Conservation (phyloP, 805 yeast genomes). For the Yarrowia yakushimensis region DNA sequence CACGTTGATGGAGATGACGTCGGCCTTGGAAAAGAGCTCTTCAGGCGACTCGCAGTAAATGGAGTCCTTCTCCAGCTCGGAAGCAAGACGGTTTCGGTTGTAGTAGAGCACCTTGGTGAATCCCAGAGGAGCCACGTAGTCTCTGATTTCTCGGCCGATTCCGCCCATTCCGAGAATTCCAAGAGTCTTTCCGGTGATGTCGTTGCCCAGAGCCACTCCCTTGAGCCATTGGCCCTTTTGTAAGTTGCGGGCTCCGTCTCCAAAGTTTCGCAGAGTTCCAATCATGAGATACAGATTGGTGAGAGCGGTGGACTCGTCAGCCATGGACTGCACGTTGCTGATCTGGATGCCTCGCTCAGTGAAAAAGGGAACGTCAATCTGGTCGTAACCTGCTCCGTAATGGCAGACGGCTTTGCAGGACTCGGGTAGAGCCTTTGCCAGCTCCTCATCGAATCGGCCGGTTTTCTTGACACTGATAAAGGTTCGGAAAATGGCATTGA, state of each 20-base stretch:
- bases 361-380: conserved; percentile 45
- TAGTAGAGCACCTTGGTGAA: conserved; percentile 50
- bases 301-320: conserved; percentile 56
- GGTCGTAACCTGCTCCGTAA: conserved; percentile 60
- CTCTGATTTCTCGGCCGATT: conserved; percentile 55
- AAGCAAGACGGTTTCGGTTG: conserved; percentile 47
- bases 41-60: conserved; percentile 46
- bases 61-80: conserved; percentile 48
- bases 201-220: conserved; percentile 46
- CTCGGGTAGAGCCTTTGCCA: conserved; percentile 41
- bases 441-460: conserved; percentile 47
- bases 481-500: conserved; percentile 44
- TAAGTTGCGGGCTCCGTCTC: conserved; percentile 44
- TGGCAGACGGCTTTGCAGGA: conserved; percentile 46
- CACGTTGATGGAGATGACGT: conserved; percentile 48
- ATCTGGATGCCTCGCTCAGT: conserved; percentile 45
- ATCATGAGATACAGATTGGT: conserved; percentile 50
- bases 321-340: conserved; percentile 53
- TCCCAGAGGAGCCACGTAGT: conserved; percentile 49
- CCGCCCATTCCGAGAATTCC: conserved; percentile 66
- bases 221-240: conserved; percentile 48
- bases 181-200: conserved; percentile 49
- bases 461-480: conserved; percentile 41
- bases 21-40: conserved; percentile 46
- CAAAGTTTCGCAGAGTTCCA: conserved; percentile 50